A percentile compares a stretch with the other conserved stretches of the same genome.
Conservation (phyloP, 768 basidiomycete genomes). For the Boletellus ananiceps region DNA sequence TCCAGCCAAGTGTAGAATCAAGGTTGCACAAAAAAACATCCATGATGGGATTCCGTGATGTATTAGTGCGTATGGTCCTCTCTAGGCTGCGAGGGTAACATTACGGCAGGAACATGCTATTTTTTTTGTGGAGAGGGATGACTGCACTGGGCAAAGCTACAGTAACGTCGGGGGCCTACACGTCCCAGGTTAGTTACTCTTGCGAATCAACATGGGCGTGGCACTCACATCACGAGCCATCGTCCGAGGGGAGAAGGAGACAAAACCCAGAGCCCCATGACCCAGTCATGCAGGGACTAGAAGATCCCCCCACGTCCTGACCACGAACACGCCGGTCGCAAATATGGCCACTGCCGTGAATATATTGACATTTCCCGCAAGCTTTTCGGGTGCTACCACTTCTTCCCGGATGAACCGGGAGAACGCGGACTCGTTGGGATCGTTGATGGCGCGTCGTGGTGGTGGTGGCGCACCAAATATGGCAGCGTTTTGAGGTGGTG, state of each 20-base stretch:
- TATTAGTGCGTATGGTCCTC: slow-evolving; percentile 15
- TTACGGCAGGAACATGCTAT: slow-evolving; percentile 18
- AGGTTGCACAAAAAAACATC: slow-evolving; percentile 8
- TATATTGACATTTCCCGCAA: slow-evolving; percentile 70
- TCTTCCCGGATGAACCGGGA: slow-evolving; percentile 54
- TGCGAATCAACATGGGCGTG: background rate
- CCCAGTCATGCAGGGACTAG: slow-evolving; percentile 56
- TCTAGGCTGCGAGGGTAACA: slow-evolving; percentile 15
- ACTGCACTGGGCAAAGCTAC: slow-evolving; percentile 4
- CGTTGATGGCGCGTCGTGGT: slow-evolving; percentile 40
- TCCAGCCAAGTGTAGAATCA: slow-evolving; percentile 4
- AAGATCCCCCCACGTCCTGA: slow-evolving; percentile 74
- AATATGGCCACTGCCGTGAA: slow-evolving; percentile 63
- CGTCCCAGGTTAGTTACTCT: background rate
- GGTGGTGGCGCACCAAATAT: slow-evolving; percentile 45
- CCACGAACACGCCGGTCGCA: slow-evolving; percentile 61
- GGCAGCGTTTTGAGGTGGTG: slow-evolving; percentile 50
- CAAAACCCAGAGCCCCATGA: background rate
- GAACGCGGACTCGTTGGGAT: slow-evolving; percentile 62
- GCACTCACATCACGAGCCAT: slow-evolving; percentile 7
- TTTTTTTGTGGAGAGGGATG: slow-evolving; percentile 10
- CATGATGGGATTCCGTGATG: slow-evolving; percentile 9
- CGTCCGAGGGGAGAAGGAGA: background rate
- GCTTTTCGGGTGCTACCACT: slow-evolving; percentile 68
- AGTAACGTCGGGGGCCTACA: slow-evolving; percentile 1